A percentile compares a stretch with the other conserved stretches of the same genome.
Conservation (phyloP, 2,329 filamentous ascomycete species). For the Calonectria pauciramosa region DNA sequence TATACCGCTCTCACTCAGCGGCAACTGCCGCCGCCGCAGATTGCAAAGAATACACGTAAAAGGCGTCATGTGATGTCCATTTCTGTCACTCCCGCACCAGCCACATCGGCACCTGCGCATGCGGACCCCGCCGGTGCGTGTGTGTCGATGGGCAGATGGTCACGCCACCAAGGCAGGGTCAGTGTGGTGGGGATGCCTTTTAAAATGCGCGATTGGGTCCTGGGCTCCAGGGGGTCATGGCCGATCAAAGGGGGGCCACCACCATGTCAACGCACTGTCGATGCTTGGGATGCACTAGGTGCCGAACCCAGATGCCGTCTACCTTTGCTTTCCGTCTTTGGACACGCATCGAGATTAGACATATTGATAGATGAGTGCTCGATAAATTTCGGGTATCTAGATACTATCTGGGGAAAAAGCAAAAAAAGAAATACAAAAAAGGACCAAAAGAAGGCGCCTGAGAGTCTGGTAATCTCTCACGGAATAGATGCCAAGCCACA, state of each 20-base stretch:
- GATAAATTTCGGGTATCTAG: slow-evolving; percentile 29
- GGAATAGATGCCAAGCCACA: not conserved
- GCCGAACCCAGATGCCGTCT: slow-evolving; percentile 5
- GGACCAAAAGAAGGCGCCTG: not conserved
- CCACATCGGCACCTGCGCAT: slow-evolving; percentile 25
- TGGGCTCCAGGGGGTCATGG: not conserved
- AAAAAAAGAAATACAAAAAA: not conserved
- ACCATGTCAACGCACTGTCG: not conserved
- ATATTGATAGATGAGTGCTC: slow-evolving; percentile 7
- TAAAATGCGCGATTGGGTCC: not conserved
- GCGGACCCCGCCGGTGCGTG: slow-evolving; percentile 36
- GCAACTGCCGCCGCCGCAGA: not conserved
- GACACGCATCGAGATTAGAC: not conserved
- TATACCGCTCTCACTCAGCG: not conserved
- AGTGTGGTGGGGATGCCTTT: slow-evolving; percentile 8
- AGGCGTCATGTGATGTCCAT: not conserved
- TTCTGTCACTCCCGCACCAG: slow-evolving; percentile 26
- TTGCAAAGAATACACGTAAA: not conserved
- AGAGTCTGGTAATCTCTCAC: not conserved
- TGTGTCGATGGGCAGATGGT: slow-evolving; percentile 42
- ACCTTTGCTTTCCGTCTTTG: not conserved
- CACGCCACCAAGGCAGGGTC: slow-evolving; percentile 36
- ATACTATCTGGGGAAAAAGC: slow-evolving; percentile 8
- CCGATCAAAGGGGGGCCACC: slow-evolving; percentile 2
- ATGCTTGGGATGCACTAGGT: not conserved